These are phyloP conservation scores for Podospora sp. DNA, from an alignment of 495 filamentous ascomycete genomes.

Conservation along the genomic window DNA sequence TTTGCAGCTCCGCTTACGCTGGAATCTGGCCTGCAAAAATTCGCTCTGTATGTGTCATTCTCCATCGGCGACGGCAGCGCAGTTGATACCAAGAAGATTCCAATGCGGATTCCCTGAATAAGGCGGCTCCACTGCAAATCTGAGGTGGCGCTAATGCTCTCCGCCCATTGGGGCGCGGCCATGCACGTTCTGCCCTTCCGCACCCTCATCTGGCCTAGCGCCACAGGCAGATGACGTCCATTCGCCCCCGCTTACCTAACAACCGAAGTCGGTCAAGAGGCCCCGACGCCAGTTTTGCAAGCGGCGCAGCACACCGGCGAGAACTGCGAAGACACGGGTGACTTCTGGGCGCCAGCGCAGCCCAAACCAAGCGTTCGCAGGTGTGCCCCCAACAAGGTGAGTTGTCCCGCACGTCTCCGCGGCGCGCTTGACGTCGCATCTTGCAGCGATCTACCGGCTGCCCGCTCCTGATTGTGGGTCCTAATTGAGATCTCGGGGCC, in stretches of 20 bases:
- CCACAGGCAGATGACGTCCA: not conserved
- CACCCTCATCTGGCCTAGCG: slow-evolving; percentile 9
- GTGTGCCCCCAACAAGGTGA: not conserved
- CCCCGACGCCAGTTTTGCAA: not conserved
- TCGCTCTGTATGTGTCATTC: not conserved
- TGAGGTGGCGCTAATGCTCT: not conserved
- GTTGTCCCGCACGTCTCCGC: not conserved
- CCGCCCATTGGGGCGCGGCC: not conserved
- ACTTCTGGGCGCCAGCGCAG: not conserved
- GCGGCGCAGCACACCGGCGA: not conserved
- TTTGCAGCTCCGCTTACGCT: not conserved
- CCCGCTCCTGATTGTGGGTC: not conserved
- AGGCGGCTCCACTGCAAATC: not conserved
- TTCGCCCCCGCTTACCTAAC: not conserved
- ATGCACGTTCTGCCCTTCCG: slow-evolving; percentile 1
- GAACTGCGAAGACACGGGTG: too few relatives aligned
- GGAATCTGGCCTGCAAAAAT: not conserved
- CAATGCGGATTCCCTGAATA: not conserved
- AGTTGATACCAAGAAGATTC: not conserved
- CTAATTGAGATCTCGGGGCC: not conserved
- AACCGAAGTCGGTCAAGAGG: not conserved
- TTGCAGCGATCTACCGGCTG: not conserved
- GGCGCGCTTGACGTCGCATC: not conserved
- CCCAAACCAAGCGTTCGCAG: not conserved
- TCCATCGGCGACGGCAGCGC: not conserved